phyloP scores from a whole-genome alignment of 257 asterid genomes.

The Plantago ovata region DNA sequence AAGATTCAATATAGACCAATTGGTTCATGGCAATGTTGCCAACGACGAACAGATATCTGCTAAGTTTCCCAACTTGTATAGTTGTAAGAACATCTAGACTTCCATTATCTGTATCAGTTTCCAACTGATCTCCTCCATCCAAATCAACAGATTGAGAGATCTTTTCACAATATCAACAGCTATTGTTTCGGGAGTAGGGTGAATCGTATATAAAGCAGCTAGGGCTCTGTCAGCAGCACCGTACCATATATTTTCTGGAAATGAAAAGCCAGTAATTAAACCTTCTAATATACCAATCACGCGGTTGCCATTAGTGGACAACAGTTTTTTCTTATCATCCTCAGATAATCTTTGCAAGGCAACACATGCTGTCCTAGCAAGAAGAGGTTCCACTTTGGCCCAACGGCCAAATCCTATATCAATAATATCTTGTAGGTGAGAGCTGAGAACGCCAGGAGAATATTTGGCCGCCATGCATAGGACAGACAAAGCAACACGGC shows the following conservation, averaged over 20 bases:
- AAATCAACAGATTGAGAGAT: slow-evolving; percentile 58
- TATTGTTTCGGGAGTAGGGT: slow-evolving; percentile 82
- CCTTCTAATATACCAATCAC: slow-evolving; percentile 70
- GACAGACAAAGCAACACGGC: slow-evolving; percentile 93
- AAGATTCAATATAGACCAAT: slow-evolving; percentile 70
- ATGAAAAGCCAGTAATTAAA: slow-evolving; percentile 57
- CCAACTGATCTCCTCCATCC: slow-evolving; percentile 40
- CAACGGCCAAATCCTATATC: slow-evolving; percentile 98
- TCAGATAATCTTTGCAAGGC: slow-evolving; percentile 84
- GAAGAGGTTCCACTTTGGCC: slow-evolving; percentile 93
- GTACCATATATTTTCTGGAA: slow-evolving; percentile 85
- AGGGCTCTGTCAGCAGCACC: slow-evolving; percentile 89
- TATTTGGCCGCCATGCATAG: slow-evolving; percentile 93
- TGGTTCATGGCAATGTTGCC: slow-evolving; percentile 96
- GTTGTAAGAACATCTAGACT: slow-evolving; percentile 36
- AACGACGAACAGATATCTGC: slow-evolving; percentile 65
- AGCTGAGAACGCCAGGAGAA: slow-evolving; percentile 66
- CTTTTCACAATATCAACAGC: slow-evolving; percentile 71
- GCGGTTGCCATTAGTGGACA: slow-evolving; percentile 64
- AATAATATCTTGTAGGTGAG: slow-evolving; percentile 86
- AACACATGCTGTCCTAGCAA: slow-evolving; percentile 89
- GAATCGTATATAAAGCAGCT: slow-evolving; percentile 68
- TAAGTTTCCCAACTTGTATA: slow-evolving; percentile 64
- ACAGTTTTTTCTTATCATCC: slow-evolving; percentile 76
- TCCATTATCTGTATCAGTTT: slow-evolving; percentile 34